Evolutionary conservation across 805 yeast genomes (phyloP).

Genomic region (Yarrowia alimentaria): DNA sequence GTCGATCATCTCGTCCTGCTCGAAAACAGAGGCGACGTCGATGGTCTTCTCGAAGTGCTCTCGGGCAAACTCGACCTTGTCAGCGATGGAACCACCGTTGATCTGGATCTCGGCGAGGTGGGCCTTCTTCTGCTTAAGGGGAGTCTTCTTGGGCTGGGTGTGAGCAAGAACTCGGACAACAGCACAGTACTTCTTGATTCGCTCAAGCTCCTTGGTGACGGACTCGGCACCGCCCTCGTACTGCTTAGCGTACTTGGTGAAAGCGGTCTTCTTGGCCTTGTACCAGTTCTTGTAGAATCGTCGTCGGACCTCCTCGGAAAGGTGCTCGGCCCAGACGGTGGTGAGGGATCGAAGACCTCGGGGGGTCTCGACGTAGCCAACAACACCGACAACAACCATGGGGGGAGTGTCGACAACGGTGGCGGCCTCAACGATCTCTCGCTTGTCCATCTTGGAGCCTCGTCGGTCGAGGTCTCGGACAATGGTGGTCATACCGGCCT

Average conservation of each 20-base stretch:
- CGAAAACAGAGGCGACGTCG: constrained; percentile 91
- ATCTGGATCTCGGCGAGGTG: constrained; percentile 99
- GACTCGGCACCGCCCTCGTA: constrained; percentile 88
- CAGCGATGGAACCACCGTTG: constrained; percentile 98
- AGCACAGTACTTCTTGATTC: constrained; percentile 96
- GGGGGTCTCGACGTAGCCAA: constrained; percentile 99
- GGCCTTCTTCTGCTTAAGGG: constrained; percentile 98
- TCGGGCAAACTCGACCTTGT: constrained; percentile 97
- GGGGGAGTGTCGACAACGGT: constrained; percentile 99
- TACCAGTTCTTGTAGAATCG: constrained; percentile 99
- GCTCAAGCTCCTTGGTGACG: constrained; percentile 94
- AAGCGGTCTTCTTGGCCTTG: constrained; percentile 99
- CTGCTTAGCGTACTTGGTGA: constrained; percentile 99
- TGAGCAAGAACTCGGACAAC: constrained; percentile 99
- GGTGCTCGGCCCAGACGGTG: constrained; percentile 99
- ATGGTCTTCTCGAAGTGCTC: constrained; percentile 99
- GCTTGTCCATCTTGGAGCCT: constrained; percentile 99
- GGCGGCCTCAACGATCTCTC: constrained; percentile 99
- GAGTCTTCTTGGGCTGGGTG: constrained; percentile 99
- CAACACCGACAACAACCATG: constrained; percentile 98
- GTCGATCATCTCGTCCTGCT: constrained; percentile 98
- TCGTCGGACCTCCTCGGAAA: constrained; percentile 98
- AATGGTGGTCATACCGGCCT: constrained; percentile 99
- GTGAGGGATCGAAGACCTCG: constrained; percentile 99
- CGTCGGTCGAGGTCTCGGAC: constrained; percentile 99